Conservation (phyloP, 129 eudicot genomes). For the Flaveria ramosissima region DNA sequence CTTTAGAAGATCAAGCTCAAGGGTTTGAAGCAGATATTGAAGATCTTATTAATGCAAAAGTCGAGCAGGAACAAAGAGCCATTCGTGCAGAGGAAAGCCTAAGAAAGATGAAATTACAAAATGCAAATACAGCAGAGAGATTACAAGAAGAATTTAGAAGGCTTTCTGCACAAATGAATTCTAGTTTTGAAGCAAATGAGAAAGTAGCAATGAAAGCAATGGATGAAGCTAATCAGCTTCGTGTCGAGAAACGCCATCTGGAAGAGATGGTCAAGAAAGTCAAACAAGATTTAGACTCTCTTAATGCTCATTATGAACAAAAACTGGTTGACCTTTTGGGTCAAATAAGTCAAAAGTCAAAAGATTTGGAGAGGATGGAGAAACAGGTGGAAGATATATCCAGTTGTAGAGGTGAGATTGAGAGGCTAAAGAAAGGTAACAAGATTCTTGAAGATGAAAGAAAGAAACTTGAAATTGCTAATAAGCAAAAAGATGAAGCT, state of each 20-base stretch:
- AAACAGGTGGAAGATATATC: slow-evolving; percentile 46
- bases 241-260: slow-evolving; percentile 53
- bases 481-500: slow-evolving; percentile 52
- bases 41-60: slow-evolving; percentile 62
- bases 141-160: slow-evolving; percentile 88
- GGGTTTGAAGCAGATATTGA: slow-evolving; percentile 84
- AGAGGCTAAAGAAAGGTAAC: slow-evolving; percentile 43
- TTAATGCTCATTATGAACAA: slow-evolving; percentile 49
- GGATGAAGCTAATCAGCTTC: slow-evolving; percentile 72
- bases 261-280: slow-evolving; percentile 60
- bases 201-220: slow-evolving; percentile 67
- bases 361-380: slow-evolving; percentile 51
- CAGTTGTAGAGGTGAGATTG: slow-evolving; percentile 47
- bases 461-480: slow-evolving; percentile 47
- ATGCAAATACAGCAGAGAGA: slow-evolving; percentile 65
- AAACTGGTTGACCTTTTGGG: slow-evolving; percentile 46
- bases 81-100: slow-evolving; percentile 74
- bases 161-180: slow-evolving; percentile 78
- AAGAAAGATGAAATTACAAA: slow-evolving; percentile 67
- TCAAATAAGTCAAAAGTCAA: slow-evolving; percentile 44
- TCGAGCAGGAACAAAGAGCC: slow-evolving; percentile 85
- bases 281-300: slow-evolving; percentile 50
- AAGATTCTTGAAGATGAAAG: slow-evolving; percentile 47
- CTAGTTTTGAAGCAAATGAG: slow-evolving; percentile 80
- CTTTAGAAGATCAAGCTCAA: slow-evolving; percentile 63